Percentiles rank a stretch among this genome's conserved stretches.
These are phyloP conservation scores for Alnus glutinosa DNA, from an alignment of 306 rosid species.

Conservation along the genomic window DNA sequence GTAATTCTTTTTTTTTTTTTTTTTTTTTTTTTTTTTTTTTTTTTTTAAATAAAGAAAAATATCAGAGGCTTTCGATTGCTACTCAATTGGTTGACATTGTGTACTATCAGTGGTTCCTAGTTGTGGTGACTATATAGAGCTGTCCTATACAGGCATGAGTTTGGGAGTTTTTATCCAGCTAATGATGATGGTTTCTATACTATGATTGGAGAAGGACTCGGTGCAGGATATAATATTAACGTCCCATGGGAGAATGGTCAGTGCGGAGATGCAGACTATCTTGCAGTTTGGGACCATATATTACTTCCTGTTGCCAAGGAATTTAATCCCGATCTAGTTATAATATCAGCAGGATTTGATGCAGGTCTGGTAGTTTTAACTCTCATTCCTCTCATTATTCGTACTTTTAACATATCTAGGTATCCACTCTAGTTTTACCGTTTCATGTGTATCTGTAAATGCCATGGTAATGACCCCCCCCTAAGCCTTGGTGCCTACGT, in stretches of 20 bases:
- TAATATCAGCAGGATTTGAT: conserved; percentile 96
- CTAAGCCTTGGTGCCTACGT: background rate
- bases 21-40: background rate
- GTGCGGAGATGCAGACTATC: conserved; percentile 93
- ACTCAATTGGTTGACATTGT: background rate
- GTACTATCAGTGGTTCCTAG: conserved; percentile 22
- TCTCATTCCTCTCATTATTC: background rate
- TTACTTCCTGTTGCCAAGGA: conserved; percentile 87
- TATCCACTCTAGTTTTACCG: background rate
- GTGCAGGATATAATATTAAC: conserved; percentile 85
- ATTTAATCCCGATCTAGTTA: conserved; percentile 74
- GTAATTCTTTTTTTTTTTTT: background rate
- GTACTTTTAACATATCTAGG: background rate
- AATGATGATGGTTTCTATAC: conserved; percentile 71
- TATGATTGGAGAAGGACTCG: conserved; percentile 79
- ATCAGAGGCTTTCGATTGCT: conserved; percentile 19
- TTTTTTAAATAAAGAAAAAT: background rate
- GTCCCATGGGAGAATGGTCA: conserved; percentile 94
- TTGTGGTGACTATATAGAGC: conserved; percentile 17
- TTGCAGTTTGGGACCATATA: conserved; percentile 94
- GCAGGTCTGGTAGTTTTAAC: conserved; percentile 58
- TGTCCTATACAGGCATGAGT: conserved; percentile 74
- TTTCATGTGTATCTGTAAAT: background rate
- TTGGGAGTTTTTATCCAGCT: conserved; percentile 82
- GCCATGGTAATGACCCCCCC: background rate